Evolutionary conservation across 1,139 yeast species (phyloP).

Genomic region (Pneumocystis oryctolagi): DNA sequence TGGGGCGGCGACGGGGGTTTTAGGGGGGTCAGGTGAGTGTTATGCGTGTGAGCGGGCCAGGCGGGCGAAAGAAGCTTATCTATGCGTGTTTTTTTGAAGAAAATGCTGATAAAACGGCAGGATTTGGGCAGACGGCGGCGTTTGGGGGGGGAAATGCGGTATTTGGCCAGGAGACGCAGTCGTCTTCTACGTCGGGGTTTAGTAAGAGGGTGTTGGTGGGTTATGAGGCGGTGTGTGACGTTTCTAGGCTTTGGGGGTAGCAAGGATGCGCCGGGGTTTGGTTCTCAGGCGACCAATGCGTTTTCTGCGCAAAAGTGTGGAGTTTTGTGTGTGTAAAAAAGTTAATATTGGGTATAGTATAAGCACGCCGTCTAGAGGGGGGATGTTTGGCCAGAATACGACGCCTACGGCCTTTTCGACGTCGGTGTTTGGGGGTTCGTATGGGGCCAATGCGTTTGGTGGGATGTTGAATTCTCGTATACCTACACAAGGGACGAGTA

Average conservation of each 20-base stretch:
- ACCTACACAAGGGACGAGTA: constrained; percentile 16
- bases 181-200: not conserved
- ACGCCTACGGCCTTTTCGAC: constrained; percentile 5
- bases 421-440: constrained; percentile 7
- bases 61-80: not conserved
- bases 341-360: not conserved
- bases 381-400: not conserved
- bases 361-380: not conserved
- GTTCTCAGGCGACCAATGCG: not conserved
- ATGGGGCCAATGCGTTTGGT: constrained; percentile 12
- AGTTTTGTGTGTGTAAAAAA: not conserved
- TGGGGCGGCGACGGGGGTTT: not conserved
- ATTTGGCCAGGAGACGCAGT: not conserved
- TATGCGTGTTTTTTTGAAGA: not conserved
- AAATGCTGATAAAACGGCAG: not conserved
- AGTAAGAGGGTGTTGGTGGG: too few species aligned
- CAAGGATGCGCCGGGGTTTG: not conserved
- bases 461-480: constrained; percentile 6
- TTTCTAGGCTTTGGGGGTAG: not conserved
- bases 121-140: not conserved
- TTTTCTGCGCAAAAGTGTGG: not conserved
- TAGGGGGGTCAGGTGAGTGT: not conserved
- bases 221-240: too few species aligned
- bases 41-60: too few species aligned
- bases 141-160: not conserved